Evolutionary conservation across 2,329 filamentous ascomycete species (phyloP).

Genomic region (Fusarium decemcellulare): DNA sequence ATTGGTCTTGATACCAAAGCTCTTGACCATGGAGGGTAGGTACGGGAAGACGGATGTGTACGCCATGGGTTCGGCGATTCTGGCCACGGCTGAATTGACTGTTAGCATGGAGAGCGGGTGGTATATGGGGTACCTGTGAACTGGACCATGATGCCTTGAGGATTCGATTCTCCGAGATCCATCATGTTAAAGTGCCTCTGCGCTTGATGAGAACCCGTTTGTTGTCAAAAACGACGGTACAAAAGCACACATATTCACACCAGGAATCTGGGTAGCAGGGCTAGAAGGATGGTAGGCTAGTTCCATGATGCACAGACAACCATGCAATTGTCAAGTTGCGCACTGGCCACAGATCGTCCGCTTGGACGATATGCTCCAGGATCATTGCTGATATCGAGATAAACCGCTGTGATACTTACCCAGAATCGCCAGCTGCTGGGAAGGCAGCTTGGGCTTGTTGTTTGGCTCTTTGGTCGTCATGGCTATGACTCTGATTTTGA

Average conservation of each 20-base stretch:
- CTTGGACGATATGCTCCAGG: not conserved
- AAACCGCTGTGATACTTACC: conserved; percentile 66
- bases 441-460: conserved; percentile 74
- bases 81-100: conserved; percentile 74
- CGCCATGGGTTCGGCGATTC: conserved; percentile 82
- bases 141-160: conserved; percentile 29
- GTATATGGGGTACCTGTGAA: conserved; percentile 24
- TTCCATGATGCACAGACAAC: not conserved
- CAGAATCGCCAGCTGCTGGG: conserved; percentile 83
- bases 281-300: not conserved
- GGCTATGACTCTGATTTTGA: conserved; percentile 14
- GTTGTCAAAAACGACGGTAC: conserved; percentile 1
- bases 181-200: conserved; percentile 29
- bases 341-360: conserved; percentile 11
- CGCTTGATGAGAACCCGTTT: conserved; percentile 39
- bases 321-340: not conserved
- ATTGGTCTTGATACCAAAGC: conserved; percentile 79
- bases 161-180: not conserved
- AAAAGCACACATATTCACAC: not conserved
- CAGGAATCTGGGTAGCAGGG: not conserved
- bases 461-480: conserved; percentile 41
- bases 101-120: conserved; percentile 50
- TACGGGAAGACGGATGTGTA: conserved; percentile 80
- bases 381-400: not conserved
- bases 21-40: conserved; percentile 86